phyloP scores from a whole-genome alignment of 139 green algal genomes.

The Chlamydomonas applanata region DNA sequence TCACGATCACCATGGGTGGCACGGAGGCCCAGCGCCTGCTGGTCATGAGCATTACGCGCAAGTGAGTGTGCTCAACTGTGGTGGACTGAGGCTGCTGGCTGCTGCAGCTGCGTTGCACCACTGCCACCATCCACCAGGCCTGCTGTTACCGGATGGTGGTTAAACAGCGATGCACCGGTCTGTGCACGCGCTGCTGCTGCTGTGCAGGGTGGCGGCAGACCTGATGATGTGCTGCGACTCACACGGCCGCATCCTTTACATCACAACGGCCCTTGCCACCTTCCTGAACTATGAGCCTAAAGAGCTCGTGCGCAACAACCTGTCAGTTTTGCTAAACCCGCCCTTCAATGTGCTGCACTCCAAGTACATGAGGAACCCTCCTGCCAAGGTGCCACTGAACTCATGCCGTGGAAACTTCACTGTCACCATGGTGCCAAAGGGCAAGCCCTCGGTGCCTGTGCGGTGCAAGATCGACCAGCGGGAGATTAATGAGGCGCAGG shows the following conservation, averaged over 20 bases:
- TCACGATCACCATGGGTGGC: constrained; percentile 23
- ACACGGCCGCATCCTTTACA: constrained; percentile 39
- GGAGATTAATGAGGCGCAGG: not conserved
- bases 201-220: constrained; percentile 5
- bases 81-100: too few relatives aligned
- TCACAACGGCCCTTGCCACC: constrained; percentile 30
- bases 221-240: constrained; percentile 39
- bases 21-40: constrained; percentile 39
- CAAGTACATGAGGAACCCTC: constrained; percentile 42
- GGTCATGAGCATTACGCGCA: constrained; percentile 24
- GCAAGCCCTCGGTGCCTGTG: not conserved
- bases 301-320: constrained; percentile 20
- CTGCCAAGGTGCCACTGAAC: constrained; percentile 29
- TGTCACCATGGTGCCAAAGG: not conserved
- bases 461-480: not conserved
- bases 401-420: constrained; percentile 1
- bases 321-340: constrained; percentile 29
- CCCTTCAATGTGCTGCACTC: constrained; percentile 47
- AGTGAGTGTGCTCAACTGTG: too few relatives aligned
- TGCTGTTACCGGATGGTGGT: too few relatives aligned
- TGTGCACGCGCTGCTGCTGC: too few relatives aligned
- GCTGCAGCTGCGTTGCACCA: too few relatives aligned
- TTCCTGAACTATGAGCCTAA: constrained; percentile 30
- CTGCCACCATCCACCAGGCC: too few relatives aligned
- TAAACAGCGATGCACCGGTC: too few relatives aligned